Evolutionary conservation across 805 yeast species (phyloP), one percentile per base, ranked within the genome.

Genomic region (Candida wancherniae): DNA sequence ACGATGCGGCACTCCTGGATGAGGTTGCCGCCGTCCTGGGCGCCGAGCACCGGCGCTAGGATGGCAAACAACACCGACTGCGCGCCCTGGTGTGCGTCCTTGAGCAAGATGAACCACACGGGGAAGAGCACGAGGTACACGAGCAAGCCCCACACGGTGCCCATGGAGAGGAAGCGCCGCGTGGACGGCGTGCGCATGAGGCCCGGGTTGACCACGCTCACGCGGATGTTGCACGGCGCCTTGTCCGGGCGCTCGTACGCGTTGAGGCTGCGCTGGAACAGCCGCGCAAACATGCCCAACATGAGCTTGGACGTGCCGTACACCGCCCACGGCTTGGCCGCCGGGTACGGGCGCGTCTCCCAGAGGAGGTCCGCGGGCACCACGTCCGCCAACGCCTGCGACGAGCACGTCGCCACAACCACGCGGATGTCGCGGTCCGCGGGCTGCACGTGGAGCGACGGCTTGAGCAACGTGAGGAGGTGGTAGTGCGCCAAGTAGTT

Each of bases 381-480:
- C 11, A 90, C 50, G 9, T 69, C 69, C 2, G 84, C 97, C 57
- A 84, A 50, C 2, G 85, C 74, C 41, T 85, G 92, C 8, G 86
- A 63, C 39, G 83, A 60, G 57, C 98, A 92, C 1, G 86, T 71
- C 0, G 88, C 73, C n/a, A 86, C 44, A 3, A 92, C 53, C 4
- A 92, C 74, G 26, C 97, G 66, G 3, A 92, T 95, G 50, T 88
- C 97, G 43, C 99, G 71, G 57, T 88, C 97, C 0, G 95, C 85
- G 3, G 97, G 94, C 60, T 92, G 99, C 2, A 78, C 80, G 42
- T 83, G 77, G 32, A 92, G 64, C 7, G 92, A 73, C 0, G 97
- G 97, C n/a, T 78, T 73, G 31, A 92, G 53, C 17, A 92, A 61
- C 3, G 84, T 82, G 34, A 92, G 64, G 15, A 92, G 63, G 56